Base-by-base conservation (phyloP, 306 rosid species). In the Pyrus pyrifolia region DNA sequence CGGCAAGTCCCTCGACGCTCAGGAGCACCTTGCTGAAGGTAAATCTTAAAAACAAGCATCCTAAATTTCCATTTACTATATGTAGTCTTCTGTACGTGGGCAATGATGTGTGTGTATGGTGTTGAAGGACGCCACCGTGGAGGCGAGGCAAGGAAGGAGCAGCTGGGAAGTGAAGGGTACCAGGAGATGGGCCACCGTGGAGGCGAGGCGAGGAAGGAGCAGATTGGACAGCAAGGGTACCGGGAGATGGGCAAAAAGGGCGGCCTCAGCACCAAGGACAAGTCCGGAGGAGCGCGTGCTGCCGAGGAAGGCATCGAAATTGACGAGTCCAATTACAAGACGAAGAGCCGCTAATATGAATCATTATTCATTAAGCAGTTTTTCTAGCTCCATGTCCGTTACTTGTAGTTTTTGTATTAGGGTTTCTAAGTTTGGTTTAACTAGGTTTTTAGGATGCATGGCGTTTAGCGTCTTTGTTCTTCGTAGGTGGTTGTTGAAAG, bases 11-110 rank as follows among this genome's bases (percentile, higher is more conserved):
- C 88, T 93, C 38, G 88, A 90, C 52, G 96, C 94, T 81, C 96
- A 93, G 79, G 80, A 90, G 63, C 90, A 85, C 71, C 97, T 93
- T 29, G 93, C 96, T 66, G 88, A 89, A 93, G 98, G 97, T 85
- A 49, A 49, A 49, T 17, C 55, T 49, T 49, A 49, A 49, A 46
- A 35, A 25, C 5, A 27, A 25, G 31, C 15, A 7, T 15, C 1
- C 14, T 29, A 8, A 14, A 13, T 29, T 30, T 63, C 23, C 22
- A 5, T 13, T 8, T 63, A 10, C 4, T 30, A 4, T 63, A 6
- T 17, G 2, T 15, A 14, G 18, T 18, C 31, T 17, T 63, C 15
- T 63, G 55, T 18, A 29, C 22, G 13, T 63, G n/a, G 44, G 44
- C 7, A 30, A 30, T 63, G 21, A 35, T 30, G 4, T 35, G 9